Evolutionary conservation across 2,329 filamentous ascomycete species (phyloP).

Genomic region (Neonectria sp.): DNA sequence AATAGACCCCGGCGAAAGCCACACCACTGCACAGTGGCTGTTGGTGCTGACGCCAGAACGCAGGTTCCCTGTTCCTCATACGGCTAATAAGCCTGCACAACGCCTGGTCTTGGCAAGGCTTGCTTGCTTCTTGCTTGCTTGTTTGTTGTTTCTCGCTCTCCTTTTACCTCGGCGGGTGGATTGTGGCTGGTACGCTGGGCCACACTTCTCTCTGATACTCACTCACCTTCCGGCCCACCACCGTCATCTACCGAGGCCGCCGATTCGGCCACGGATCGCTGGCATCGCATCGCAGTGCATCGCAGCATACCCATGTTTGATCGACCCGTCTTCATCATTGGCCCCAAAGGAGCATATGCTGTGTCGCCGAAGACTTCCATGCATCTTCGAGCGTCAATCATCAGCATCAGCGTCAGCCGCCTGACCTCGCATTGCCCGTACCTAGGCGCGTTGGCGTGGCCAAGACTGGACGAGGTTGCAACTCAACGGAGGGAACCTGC

Average conservation of each 20-base stretch:
- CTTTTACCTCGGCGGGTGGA: constrained; percentile 20
- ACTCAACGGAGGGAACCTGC: constrained; percentile 31
- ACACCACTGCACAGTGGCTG: constrained; percentile 18
- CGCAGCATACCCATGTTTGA: constrained; percentile 10
- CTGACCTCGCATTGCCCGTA: constrained; percentile 11
- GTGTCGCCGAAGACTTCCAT: constrained; percentile 29
- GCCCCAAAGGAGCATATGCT: constrained; percentile 5
- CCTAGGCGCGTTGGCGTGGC: background rate
- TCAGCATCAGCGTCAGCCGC: constrained; percentile 23
- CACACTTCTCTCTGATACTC: background rate
- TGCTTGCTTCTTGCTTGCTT: constrained; percentile 30
- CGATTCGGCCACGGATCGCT: constrained; percentile 15
- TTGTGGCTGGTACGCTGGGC: constrained; percentile 16
- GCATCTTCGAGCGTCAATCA: constrained; percentile 21
- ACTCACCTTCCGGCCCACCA: constrained; percentile 4
- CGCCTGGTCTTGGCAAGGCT: constrained; percentile 40
- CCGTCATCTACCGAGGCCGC: constrained; percentile 14
- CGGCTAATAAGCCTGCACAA: constrained; percentile 32
- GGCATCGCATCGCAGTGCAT: constrained; percentile 18
- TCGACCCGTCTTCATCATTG: constrained; percentile 9
- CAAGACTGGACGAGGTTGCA: constrained; percentile 23
- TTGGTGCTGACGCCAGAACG: constrained; percentile 37
- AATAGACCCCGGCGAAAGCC: constrained; percentile 17
- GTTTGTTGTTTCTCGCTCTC: constrained; percentile 7
- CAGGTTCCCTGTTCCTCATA: constrained; percentile 39